Base-by-base conservation (phyloP, 352 stramenopile species). In the Phytophthora litchii region DNA sequence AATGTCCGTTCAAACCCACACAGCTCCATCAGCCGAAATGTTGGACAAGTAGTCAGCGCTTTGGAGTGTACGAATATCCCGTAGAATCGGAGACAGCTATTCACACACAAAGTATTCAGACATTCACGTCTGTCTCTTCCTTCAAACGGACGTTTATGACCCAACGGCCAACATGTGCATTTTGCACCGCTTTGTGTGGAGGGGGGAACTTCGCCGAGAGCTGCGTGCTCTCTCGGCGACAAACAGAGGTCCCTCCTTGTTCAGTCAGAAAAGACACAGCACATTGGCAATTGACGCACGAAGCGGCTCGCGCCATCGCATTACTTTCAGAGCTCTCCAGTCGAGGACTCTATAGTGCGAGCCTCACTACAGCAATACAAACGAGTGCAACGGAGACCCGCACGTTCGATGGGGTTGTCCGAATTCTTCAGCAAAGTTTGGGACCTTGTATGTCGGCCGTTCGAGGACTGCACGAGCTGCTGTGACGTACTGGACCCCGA, bases 381-480 rank as follows among this genome's bases (percentile, higher is more conserved):
- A 37, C 43, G 20, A 43, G 31, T 14, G 32, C 29, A 60, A 44
- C 48, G 23, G 21, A 49, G 42, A 48, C 36, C n/a, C 32, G 32
- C 21, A 44, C 16, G 40, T 45, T 29, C 27, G 11, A 73, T 73
- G 64, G 53, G 51, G 7, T 3, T 67, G 14, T 67, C 60, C 3
- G 44, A 27, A 29, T 60, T 67, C 35, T 57, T 74, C 17, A 48
- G 32, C 3, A 20, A 20, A 41, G 29, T 71, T 23, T 70, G 60
- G 66, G 61, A 75, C 23, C 38, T 78, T n/a, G 46, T 78, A 35
- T 34, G 70, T 10, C 61, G 55, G 35, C 65, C 70, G 23, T 78
- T 78, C 31, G 58, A 64, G 42, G 60, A 74, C 44, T 78, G 66
- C 29, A 64, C 55, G 41, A 74, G 56, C 36, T 74, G 70, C 49